Percentiles rank a stretch among this genome's conserved stretches.
Conservation (phyloP, 83 land plant genomes). For the Thuja plicata region DNA sequence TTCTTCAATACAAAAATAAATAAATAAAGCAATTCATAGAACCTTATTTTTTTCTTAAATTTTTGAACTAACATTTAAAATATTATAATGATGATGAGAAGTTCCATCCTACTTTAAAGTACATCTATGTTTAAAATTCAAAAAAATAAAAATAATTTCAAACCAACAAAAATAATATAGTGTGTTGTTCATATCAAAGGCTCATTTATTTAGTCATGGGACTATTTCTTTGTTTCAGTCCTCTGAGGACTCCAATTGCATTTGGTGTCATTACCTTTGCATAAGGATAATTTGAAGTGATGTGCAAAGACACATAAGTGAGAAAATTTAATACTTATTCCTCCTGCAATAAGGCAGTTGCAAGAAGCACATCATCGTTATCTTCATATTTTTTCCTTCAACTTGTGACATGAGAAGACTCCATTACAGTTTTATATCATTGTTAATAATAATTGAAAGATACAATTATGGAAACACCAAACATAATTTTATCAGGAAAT, state of each 20-base stretch:
- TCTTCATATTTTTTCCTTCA: neutral
- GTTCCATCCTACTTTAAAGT: no score
- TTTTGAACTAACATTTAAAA: no score
- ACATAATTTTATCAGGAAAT: neutral
- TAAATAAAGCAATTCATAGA: no score
- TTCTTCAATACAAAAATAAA: no score
- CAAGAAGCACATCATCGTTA: neutral
- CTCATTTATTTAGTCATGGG: neutral
- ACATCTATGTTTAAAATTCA: no score
- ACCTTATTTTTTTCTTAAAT: no score
- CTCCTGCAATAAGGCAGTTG: neutral
- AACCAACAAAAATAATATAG: no score
- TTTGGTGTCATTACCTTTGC: neutral
- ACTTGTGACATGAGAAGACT: neutral
- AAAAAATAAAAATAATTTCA: no score
- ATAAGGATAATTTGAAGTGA: neutral
- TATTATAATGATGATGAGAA: no score
- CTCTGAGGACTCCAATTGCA: neutral
- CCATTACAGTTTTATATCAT: neutral
- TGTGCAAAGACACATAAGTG: neutral
- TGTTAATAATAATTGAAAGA: neutral
- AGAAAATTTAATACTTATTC: neutral
- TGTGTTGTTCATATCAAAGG: neutral
- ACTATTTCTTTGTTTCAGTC: neutral
- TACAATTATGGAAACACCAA: neutral